Evolutionary conservation across 73 alveolate genomes (phyloP).

Genomic region (Paramecium tetraurelia): DNA sequence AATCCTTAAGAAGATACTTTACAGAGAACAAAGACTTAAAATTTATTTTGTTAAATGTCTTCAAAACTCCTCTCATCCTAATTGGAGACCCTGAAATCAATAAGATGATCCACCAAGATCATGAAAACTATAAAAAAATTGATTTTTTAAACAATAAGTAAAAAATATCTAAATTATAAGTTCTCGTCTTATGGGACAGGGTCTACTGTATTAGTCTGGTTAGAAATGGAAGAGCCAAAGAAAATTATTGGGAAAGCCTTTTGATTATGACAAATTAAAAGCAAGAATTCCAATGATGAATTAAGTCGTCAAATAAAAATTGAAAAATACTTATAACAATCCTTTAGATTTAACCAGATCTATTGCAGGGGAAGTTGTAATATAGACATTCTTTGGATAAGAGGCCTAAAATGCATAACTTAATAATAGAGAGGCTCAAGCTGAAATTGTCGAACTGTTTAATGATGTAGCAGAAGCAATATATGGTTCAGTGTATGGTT

Average conservation of each 20-base stretch:
- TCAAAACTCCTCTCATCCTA: background rate
- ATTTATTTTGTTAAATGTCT: background rate
- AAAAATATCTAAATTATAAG: background rate
- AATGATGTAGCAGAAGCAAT: background rate
- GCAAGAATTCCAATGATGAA: slow-evolving; percentile 20
- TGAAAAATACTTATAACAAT: background rate
- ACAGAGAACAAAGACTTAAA: background rate
- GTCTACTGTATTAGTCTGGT: background rate
- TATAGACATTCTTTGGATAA: background rate
- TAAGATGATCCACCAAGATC: background rate
- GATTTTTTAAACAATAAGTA: background rate
- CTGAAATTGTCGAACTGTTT: background rate
- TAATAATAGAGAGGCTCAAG: background rate
- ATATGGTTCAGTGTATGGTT: background rate
- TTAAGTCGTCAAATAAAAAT: background rate
- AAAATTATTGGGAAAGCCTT: background rate
- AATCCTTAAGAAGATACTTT: background rate
- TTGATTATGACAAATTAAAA: background rate
- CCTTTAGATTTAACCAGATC: background rate
- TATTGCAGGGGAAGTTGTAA: slow-evolving; percentile 48
- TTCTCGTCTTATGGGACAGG: background rate
- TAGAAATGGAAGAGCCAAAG: slow-evolving; percentile 13
- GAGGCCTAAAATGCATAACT: background rate
- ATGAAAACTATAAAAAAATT: background rate
- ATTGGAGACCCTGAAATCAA: background rate